Evolutionary conservation across 2,329 filamentous ascomycete genomes (phyloP), one percentile per base, ranked within the genome.

Genomic region (Xylariales sp.): DNA sequence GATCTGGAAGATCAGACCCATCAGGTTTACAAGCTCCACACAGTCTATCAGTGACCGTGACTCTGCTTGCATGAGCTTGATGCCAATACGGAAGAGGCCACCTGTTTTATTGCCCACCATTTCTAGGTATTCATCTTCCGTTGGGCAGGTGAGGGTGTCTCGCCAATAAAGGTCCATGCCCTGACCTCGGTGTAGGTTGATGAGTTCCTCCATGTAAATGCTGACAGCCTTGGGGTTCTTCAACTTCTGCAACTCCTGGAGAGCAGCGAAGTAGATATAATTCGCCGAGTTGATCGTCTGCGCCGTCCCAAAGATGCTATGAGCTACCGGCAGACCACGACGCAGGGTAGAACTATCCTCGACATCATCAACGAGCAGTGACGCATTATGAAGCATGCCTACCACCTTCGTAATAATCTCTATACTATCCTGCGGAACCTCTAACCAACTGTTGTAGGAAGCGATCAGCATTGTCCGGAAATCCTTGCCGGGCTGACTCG

Each of bases 41-140:
- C 86, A 91, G 69, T 91, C 84, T 20, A 75, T 60, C n/a, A 54
- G 54, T 14, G 65, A 58, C 21, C 57, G 55, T 19, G 74, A 77
- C 64, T 90, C 84, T 40, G 84, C 84, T 62, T 91, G 86, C 87
- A 95, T 94, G 21, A 94, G 75, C 66, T 90, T 88, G 59, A 94
- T 83, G 29, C 86, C 86, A 8, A 95, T 68, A 29, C 88, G 76
- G 69, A 95, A 95, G 2, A 95, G 72, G 0, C 88, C 88, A 39
- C 88, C 88, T 0, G 88, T 95, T 68, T 95, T 95, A 67, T 94
- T 90, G 53, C 80, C 80, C 9, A 95, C 88, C 88, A 95, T 94
- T 61, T 94, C 86, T n/a, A 94, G 76, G 65, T 95, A 95, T 65
- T 94, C 88, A 51, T 89, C 86, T 64, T 93, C 88, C 37, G 78